A percentile compares a stretch with the other conserved stretches of the same genome.
phyloP scores from a whole-genome alignment of 441 rosid genomes.

The Populus hybrid region DNA sequence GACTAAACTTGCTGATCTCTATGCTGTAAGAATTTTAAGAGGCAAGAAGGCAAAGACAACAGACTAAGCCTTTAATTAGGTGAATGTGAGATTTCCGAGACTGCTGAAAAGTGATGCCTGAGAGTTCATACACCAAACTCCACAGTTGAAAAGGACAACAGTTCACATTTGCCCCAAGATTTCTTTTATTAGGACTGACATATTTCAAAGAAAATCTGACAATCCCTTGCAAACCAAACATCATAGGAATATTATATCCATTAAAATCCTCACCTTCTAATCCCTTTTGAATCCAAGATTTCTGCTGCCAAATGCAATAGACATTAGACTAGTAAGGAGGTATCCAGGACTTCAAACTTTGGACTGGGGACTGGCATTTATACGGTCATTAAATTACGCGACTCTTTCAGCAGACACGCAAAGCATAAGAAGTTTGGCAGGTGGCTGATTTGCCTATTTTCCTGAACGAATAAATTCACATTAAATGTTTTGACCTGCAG shows the following conservation, averaged over 20 bases:
- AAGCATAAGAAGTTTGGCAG: background rate
- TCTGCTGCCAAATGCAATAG: background rate
- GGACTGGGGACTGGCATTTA: background rate
- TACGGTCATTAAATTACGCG: background rate
- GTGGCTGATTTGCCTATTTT: background rate
- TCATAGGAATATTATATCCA: background rate
- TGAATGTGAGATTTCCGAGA: too few species aligned
- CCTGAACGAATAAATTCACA: background rate
- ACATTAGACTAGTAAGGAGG: background rate
- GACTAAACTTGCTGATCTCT: background rate
- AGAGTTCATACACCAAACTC: too few species aligned
- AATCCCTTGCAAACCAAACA: background rate
- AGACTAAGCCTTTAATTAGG: background rate
- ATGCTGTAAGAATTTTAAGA: background rate
- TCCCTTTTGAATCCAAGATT: background rate
- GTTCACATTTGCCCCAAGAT: background rate
- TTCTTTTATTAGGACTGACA: background rate
- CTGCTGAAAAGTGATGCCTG: too few species aligned
- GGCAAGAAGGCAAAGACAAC: background rate
- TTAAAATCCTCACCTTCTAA: background rate
- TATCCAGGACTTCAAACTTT: too few species aligned
- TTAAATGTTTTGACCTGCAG: background rate
- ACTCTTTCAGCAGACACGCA: background rate
- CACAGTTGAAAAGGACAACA: too few species aligned
- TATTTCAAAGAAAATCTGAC: background rate